Evolutionary conservation across 2,329 filamentous ascomycete species (phyloP).

Genomic region (Ceratocystis cacaofunesta): DNA sequence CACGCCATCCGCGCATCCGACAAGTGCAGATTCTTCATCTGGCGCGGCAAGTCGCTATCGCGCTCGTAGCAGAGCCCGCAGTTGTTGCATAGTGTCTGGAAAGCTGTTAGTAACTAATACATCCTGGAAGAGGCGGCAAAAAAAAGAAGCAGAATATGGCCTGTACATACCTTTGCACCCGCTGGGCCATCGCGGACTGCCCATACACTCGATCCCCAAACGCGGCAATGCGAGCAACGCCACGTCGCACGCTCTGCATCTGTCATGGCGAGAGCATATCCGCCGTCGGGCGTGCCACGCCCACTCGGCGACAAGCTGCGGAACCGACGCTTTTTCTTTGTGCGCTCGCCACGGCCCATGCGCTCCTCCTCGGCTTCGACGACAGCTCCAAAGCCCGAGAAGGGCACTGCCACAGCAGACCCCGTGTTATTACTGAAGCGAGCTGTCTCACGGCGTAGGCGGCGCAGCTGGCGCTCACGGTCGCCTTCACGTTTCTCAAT

Average conservation of each 20-base stretch:
- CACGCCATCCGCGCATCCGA: constrained; percentile 15
- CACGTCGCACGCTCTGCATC: constrained; percentile 69
- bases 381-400: constrained; percentile 36
- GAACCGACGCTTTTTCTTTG: constrained; percentile 90
- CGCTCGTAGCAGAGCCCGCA: constrained; percentile 83
- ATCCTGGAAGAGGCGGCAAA: constrained; percentile 12
- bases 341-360: constrained; percentile 81
- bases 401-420: constrained; percentile 61
- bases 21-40: constrained; percentile 29
- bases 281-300: constrained; percentile 70
- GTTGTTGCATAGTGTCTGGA: constrained; percentile 75
- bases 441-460: constrained; percentile 78
- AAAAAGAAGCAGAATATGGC: constrained; percentile 8
- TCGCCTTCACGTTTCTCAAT: constrained; percentile 96
- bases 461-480: constrained; percentile 74
- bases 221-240: constrained; percentile 75
- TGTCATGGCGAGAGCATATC: constrained; percentile 54
- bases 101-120: constrained; percentile 19
- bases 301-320: constrained; percentile 70
- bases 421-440: constrained; percentile 77
- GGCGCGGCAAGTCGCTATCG: constrained; percentile 59
- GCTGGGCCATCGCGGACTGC: constrained; percentile 81
- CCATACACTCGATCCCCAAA: constrained; percentile 87
- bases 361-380: constrained; percentile 55
- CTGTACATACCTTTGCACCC: constrained; percentile 56